phyloP scores from a whole-genome alignment of 306 rosid genomes.

The Citrullus mucosospermus region DNA sequence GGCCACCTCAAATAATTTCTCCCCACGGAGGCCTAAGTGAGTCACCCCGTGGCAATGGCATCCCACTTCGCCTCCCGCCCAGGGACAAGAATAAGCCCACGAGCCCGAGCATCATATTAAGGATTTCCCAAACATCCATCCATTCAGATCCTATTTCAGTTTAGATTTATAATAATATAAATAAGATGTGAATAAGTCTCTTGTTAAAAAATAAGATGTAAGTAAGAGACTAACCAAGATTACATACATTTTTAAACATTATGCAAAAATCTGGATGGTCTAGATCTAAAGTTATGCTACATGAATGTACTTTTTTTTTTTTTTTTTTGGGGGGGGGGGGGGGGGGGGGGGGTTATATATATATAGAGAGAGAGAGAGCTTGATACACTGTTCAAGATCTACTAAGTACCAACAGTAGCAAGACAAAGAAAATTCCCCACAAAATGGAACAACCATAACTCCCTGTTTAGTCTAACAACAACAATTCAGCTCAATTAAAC shows the following conservation, averaged over 20 bases:
- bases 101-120: neutral
- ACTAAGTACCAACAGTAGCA: neutral
- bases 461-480: neutral
- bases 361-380: neutral
- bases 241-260: neutral
- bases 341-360: too few relatives aligned
- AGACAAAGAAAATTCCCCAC: neutral
- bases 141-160: neutral
- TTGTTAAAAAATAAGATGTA: neutral
- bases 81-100: neutral
- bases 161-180: neutral
- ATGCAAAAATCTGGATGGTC: neutral
- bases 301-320: neutral
- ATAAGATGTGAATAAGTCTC: too few relatives aligned
- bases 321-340: too few relatives aligned
- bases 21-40: neutral
- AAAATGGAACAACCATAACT: neutral
- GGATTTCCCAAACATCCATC: neutral
- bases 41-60: neutral
- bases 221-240: neutral
- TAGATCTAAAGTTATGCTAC: neutral
- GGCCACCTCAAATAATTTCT: neutral
- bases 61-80: neutral
- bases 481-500: neutral
- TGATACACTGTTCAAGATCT: slow-evolving; percentile 1